A percentile compares a stretch with the other conserved stretches of the same genome.
These are phyloP conservation scores for Fonsecaea pugnacius DNA, from an alignment of 2,329 filamentous ascomycete genomes.

Conservation along the genomic window DNA sequence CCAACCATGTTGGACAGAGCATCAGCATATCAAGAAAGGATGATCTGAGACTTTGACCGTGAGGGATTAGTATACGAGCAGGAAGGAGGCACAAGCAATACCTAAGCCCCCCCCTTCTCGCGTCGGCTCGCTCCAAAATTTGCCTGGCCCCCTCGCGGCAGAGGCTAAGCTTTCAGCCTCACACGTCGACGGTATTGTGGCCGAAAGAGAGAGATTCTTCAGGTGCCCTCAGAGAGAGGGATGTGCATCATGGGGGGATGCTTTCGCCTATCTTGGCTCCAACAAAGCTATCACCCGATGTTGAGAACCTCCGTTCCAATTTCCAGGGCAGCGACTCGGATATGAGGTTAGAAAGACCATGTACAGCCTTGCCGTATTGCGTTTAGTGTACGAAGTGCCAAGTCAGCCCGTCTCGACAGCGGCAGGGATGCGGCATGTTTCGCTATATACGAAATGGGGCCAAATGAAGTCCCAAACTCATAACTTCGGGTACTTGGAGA, in stretches of 20 bases:
- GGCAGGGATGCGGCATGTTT: neutral
- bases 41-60: neutral
- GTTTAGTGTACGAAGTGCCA: conserved; percentile 21
- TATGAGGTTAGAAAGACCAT: neutral
- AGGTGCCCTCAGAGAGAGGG: neutral
- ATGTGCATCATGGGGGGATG: neutral
- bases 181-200: neutral
- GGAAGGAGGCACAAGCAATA: neutral
- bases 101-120: too few relatives aligned
- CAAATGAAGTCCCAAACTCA: neutral
- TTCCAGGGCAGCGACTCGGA: neutral
- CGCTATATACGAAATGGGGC: neutral
- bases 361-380: neutral
- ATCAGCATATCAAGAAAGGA: neutral
- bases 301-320: neutral
- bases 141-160: neutral
- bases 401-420: neutral
- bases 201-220: neutral
- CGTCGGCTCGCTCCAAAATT: neutral
- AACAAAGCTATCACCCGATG: conserved; percentile 1
- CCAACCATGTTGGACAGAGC: neutral
- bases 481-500: neutral
- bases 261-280: neutral
- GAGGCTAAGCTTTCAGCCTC: neutral
- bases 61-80: conserved; percentile 1